Evolutionary conservation across 352 stramenopile species (phyloP), one percentile per base, ranked within the genome.

Genomic region (Phytopythium kandeliae): DNA sequence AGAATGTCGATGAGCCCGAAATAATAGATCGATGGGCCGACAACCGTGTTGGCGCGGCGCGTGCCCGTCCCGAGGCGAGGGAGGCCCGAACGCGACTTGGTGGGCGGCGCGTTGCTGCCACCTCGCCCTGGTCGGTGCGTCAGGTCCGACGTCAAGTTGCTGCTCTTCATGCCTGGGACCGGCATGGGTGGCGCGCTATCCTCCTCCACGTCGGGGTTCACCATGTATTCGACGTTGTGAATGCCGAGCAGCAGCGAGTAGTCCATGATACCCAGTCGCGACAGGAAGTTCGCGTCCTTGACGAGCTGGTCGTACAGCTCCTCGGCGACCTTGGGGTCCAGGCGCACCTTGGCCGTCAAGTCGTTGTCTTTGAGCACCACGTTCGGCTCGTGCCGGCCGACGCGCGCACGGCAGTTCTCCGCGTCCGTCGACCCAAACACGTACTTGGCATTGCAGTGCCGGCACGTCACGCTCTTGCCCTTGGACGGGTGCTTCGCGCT

Each of bases 221-320:
- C 84, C 64, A 87, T 81, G 62, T 95, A 95, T 60, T 92, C 82
- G 12, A 89, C 76, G 36, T 93, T 91, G 60, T 97, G 88, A 24
- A 96, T 85, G 41, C 86, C 86, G 9, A 97, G 69, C 40, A 97
- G 48, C 31, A 97, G 59, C 41, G 82, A 95, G 64, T 97, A 97
- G 56, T 97, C 88, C 87, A 97, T 97, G 58, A 97, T 94, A 30
- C 85, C 81, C 21, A 93, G 62, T 0, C 80, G 70, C 2, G 75
- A 86, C 11, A 97, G 51, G 49, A 96, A 96, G 45, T 89, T 79
- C 12, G 86, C 80, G 45, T 97, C 88, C 58, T 89, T 90, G 16
- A 82, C 67, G 12, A 96, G 50, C 50, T 96, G 83, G 42, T 89
- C 74, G 56, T 90, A 92, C 50, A 95, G 52, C 17, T 95, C 84